phyloP scores from a whole-genome alignment of 352 stramenopile species.

The Phytopythium vexans region DNA sequence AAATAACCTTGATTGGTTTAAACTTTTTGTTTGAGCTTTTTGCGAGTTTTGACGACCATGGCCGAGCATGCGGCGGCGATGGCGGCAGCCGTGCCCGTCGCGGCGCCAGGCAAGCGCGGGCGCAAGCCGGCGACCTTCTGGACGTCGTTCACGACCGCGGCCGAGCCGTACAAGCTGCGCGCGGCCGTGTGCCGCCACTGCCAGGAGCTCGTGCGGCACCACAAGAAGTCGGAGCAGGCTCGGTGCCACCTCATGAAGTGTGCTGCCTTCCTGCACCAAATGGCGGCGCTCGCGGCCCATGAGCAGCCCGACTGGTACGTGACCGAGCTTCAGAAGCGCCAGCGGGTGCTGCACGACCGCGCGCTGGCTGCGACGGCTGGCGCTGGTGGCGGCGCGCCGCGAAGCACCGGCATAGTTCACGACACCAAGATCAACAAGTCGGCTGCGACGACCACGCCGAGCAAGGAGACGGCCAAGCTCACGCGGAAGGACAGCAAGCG shows the following conservation, averaged over 20 bases:
- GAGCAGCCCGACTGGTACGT: conserved; percentile 52
- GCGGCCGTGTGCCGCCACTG: conserved; percentile 53
- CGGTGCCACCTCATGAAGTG: conserved; percentile 60
- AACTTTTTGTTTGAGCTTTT: not conserved
- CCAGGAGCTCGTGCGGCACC: conserved; percentile 30
- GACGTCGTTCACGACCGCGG: conserved; percentile 45
- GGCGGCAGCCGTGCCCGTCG: not conserved
- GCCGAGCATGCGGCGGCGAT: not conserved
- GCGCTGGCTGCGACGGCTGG: not conserved
- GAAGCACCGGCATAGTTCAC: too few species aligned
- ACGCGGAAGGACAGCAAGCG: conserved; percentile 10
- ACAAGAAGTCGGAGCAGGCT: conserved; percentile 65
- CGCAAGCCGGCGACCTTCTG: conserved; percentile 46
- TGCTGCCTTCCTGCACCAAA: conserved; percentile 33
- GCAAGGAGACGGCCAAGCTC: not conserved
- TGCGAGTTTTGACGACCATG: not conserved
- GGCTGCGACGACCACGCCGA: too few species aligned
- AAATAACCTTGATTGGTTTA: too few species aligned
- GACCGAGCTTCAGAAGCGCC: conserved; percentile 32
- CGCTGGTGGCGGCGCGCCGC: not conserved
- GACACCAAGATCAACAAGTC: not conserved
- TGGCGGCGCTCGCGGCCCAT: conserved; percentile 21
- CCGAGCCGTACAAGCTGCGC: conserved; percentile 43
- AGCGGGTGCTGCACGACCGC: conserved; percentile 7
- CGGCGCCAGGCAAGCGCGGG: conserved; percentile 15